A percentile compares a stretch with the other conserved stretches of the same genome.
Conservation (phyloP, 2,329 filamentous ascomycete genomes). For the Hymenoscyphus scutula region DNA sequence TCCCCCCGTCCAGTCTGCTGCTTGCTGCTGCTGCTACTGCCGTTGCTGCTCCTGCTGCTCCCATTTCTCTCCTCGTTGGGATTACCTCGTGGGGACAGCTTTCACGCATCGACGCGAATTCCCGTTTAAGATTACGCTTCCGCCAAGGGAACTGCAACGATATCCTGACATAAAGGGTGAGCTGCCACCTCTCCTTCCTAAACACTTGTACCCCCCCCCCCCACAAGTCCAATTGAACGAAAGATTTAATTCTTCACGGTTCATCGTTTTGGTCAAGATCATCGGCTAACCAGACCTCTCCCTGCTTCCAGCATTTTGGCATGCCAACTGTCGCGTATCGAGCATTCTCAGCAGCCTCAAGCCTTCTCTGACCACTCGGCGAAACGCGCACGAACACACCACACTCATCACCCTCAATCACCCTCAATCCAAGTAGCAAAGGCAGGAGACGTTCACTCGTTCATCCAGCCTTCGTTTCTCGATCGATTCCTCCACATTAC, state of each 20-base stretch:
- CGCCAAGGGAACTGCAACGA: conserved; percentile 15
- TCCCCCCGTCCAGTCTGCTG: not conserved
- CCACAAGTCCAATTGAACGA: conserved; percentile 4
- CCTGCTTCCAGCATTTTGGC: conserved; percentile 33
- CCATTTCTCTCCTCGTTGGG: not conserved
- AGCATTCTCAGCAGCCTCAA: conserved; percentile 30
- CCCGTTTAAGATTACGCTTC: conserved; percentile 29
- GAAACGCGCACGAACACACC: conserved; percentile 21
- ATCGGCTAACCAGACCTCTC: conserved; percentile 30
- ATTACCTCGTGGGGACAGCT: conserved; percentile 12
- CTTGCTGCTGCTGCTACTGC: too few relatives aligned
- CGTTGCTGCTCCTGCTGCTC: too few relatives aligned
- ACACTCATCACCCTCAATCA: conserved; percentile 6
- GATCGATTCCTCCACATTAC: not conserved
- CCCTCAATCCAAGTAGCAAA: conserved; percentile 21
- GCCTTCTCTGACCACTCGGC: conserved; percentile 22
- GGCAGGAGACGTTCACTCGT: conserved; percentile 40
- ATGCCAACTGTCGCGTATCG: conserved; percentile 36
- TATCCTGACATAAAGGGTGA: conserved; percentile 24
- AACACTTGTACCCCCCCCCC: too few relatives aligned
- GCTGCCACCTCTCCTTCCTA: conserved; percentile 14
- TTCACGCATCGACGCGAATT: conserved; percentile 16
- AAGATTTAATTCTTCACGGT: conserved; percentile 7
- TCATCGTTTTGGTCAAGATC: conserved; percentile 7
- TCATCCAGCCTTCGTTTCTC: conserved; percentile 34